Percentiles rank a stretch among this genome's conserved stretches.
phyloP scores from a whole-genome alignment of 805 yeast genomes.

The Yamadazyma takamatsuzukensis region DNA sequence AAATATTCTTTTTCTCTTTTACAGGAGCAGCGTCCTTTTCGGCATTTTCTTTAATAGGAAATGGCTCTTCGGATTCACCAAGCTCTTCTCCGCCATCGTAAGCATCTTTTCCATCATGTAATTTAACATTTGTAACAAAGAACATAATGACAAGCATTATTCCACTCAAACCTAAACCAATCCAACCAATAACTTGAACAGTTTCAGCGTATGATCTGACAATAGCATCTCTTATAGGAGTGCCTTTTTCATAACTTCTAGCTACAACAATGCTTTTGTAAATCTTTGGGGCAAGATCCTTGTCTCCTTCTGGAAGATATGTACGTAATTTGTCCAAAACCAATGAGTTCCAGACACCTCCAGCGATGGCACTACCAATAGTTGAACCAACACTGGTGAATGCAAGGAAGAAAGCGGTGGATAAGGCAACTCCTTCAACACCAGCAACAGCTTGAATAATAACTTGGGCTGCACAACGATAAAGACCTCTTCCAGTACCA shows the following conservation, averaged over 20 bases:
- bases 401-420: slow-evolving; percentile 23
- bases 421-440: slow-evolving; percentile 21
- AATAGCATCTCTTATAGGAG: slow-evolving; percentile 18
- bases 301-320: slow-evolving; percentile 19
- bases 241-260: slow-evolving; percentile 18
- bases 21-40: no score
- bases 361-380: slow-evolving; percentile 36
- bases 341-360: slow-evolving; percentile 27
- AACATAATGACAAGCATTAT: slow-evolving; percentile 24
- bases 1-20: no score
- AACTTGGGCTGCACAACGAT: slow-evolving; percentile 31
- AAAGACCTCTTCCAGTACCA: slow-evolving; percentile 35
- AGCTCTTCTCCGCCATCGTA: not conserved
- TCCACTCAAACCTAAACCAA: slow-evolving; percentile 20
- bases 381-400: slow-evolving; percentile 34
- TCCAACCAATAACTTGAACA: slow-evolving; percentile 24
- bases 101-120: slow-evolving; percentile 17
- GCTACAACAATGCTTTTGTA: slow-evolving; percentile 20
- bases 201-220: slow-evolving; percentile 27
- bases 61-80: not conserved
- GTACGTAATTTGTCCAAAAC: slow-evolving; percentile 22
- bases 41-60: not conserved
- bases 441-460: slow-evolving; percentile 38
- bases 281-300: slow-evolving; percentile 16
- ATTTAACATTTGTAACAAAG: slow-evolving; percentile 20